phyloP scores from a whole-genome alignment of 2,329 filamentous ascomycete species.

The Sarocladium kiliense region DNA sequence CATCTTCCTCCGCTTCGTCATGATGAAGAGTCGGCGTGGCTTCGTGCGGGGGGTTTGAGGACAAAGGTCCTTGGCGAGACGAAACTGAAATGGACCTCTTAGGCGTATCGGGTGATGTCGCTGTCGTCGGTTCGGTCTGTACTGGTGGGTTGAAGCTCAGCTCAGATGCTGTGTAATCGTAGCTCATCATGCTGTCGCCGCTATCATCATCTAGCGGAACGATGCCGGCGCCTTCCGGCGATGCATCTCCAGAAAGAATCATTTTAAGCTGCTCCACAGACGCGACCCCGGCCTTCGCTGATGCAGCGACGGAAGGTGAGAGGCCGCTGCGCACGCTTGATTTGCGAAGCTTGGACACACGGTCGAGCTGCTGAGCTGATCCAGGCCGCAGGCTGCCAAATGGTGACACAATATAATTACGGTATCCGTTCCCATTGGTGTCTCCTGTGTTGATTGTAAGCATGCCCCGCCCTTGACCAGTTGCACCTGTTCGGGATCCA shows the following conservation, averaged over 20 bases:
- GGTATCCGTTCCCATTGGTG: constrained; percentile 34
- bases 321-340: constrained; percentile 47
- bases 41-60: constrained; percentile 35
- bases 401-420: constrained; percentile 30
- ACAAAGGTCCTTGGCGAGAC: constrained; percentile 34
- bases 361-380: constrained; percentile 33
- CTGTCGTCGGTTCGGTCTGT: constrained; percentile 14
- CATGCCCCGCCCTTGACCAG: constrained; percentile 45
- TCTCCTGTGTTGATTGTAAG: constrained; percentile 48
- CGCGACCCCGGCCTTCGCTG: constrained; percentile 46
- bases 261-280: constrained; percentile 61
- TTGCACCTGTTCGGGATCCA: constrained; percentile 64
- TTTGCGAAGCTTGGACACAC: constrained; percentile 42
- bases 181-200: constrained; percentile 67
- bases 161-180: constrained; percentile 63
- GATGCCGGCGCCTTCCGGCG: constrained; percentile 31
- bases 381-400: constrained; percentile 45
- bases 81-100: constrained; percentile 28
- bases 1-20: constrained; percentile 24
- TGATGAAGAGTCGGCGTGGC: constrained; percentile 19
- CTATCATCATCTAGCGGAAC: constrained; percentile 43
- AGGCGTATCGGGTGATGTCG: constrained; percentile 22
- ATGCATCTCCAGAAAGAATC: constrained; percentile 48
- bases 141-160: constrained; percentile 49
- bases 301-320: constrained; percentile 39